Conservation (phyloP, 345 rosid genomes). For the Gossypium thurberi region DNA sequence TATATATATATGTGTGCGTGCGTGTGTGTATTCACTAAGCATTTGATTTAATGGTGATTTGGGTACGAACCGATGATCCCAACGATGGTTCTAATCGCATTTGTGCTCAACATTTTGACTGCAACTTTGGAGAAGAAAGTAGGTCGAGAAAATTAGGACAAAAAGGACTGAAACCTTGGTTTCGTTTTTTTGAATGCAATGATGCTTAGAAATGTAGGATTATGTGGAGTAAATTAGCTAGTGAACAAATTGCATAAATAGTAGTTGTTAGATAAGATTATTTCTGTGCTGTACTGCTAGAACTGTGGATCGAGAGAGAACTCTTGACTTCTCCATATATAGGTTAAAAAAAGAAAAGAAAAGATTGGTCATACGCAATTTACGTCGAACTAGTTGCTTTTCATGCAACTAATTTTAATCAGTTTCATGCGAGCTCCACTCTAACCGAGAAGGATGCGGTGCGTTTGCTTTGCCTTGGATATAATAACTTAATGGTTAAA, state of each 20-base stretch:
- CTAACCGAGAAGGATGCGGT: neutral
- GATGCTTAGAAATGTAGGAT: neutral
- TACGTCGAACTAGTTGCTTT: slow-evolving; percentile 1
- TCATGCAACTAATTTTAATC: neutral
- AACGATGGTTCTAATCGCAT: neutral
- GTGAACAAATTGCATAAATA: too few relatives aligned
- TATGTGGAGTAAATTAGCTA: neutral
- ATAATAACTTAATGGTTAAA: neutral
- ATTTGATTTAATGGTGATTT: neutral
- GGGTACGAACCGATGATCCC: neutral
- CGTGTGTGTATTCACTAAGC: neutral
- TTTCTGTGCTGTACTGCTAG: neutral
- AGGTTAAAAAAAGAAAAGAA: neutral
- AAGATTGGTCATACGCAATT: neutral
- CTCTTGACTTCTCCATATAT: neutral
- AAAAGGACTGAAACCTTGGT: neutral
- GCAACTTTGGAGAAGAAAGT: neutral
- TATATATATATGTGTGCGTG: too few relatives aligned
- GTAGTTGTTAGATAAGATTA: neutral
- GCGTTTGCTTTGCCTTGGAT: neutral
- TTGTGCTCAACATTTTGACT: neutral
- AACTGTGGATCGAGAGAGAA: neutral
- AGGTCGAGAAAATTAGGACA: neutral
- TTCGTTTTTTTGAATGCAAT: neutral
- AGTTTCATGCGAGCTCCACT: neutral